Conservation (phyloP, 164 flowering plant species). For the Liquidambar formosana region DNA sequence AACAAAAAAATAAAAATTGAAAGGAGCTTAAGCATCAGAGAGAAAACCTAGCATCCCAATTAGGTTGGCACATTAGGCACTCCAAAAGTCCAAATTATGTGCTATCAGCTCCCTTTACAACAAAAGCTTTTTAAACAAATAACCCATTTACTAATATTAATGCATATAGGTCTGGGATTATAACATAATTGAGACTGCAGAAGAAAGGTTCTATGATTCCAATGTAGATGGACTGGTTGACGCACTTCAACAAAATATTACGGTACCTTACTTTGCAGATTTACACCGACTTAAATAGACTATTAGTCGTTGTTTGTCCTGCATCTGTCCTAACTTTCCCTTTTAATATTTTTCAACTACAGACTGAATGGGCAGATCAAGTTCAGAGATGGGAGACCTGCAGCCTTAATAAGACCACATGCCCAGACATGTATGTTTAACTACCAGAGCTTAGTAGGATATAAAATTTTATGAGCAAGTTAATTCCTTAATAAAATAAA, state of each 20-base stretch:
- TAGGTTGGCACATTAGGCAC: too few species aligned
- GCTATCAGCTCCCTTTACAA: too few species aligned
- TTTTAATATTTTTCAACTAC: slow-evolving; percentile 17
- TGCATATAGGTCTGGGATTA: slow-evolving; percentile 64
- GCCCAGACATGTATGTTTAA: slow-evolving; percentile 71
- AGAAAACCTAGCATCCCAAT: too few species aligned
- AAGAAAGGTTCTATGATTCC: slow-evolving; percentile 50
- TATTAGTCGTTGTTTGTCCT: background rate
- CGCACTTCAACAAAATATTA: slow-evolving; percentile 62
- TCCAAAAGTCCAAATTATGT: too few species aligned
- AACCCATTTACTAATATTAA: slow-evolving; percentile 7
- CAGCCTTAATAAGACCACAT: slow-evolving; percentile 41
- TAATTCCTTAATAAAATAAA: background rate
- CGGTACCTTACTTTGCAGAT: slow-evolving; percentile 38
- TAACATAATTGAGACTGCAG: slow-evolving; percentile 74
- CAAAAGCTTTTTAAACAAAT: too few species aligned
- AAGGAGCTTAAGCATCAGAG: too few species aligned
- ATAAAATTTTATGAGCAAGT: background rate
- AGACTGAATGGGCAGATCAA: slow-evolving; percentile 73
- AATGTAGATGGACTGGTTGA: slow-evolving; percentile 52
- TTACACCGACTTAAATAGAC: background rate
- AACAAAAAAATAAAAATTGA: too few species aligned
- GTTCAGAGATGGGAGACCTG: slow-evolving; percentile 70
- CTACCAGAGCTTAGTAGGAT: background rate
- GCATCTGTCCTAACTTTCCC: background rate